phyloP scores from a whole-genome alignment of 2,329 filamentous ascomycete genomes.

The Ophiostoma montium region DNA sequence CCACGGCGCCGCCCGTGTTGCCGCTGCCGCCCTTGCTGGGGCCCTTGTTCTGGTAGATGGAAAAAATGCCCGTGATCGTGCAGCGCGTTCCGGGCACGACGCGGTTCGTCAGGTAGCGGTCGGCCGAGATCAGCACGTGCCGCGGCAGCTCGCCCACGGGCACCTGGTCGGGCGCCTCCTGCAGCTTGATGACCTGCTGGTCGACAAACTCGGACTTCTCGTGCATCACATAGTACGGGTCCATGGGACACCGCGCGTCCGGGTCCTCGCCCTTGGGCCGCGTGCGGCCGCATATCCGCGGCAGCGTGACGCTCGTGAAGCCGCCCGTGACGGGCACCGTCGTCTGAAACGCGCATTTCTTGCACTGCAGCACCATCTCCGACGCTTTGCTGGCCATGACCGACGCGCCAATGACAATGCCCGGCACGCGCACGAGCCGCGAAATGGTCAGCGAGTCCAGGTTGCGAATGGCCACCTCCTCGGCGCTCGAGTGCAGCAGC shows the following conservation, averaged over 20 bases:
- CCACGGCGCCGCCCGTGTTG: slow-evolving; percentile 64
- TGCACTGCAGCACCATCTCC: slow-evolving; percentile 71
- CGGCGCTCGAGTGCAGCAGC: slow-evolving; percentile 81
- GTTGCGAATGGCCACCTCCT: slow-evolving; percentile 85
- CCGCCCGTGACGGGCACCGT: slow-evolving; percentile 64
- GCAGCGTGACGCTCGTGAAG: slow-evolving; percentile 76
- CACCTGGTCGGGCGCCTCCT: slow-evolving; percentile 94
- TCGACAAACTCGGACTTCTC: slow-evolving; percentile 92
- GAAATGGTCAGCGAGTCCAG: slow-evolving; percentile 87
- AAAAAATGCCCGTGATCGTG: slow-evolving; percentile 93
- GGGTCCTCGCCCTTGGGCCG: slow-evolving; percentile 50
- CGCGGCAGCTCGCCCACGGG: slow-evolving; percentile 90
- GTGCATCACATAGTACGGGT: slow-evolving; percentile 91
- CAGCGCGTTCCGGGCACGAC: slow-evolving; percentile 92
- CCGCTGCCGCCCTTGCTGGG: slow-evolving; percentile 47
- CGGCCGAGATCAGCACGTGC: slow-evolving; percentile 92
- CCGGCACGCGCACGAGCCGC: slow-evolving; percentile 87
- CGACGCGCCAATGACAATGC: slow-evolving; percentile 93
- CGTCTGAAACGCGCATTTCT: slow-evolving; percentile 63
- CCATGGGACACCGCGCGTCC: slow-evolving; percentile 70
- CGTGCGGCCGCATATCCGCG: slow-evolving; percentile 56
- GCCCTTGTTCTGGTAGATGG: slow-evolving; percentile 89
- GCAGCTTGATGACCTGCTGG: slow-evolving; percentile 94
- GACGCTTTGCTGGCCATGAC: slow-evolving; percentile 95
- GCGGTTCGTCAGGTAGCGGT: slow-evolving; percentile 86